Evolutionary conservation across 2,329 filamentous ascomycete species (phyloP).

Genomic region (Dothistroma pini): DNA sequence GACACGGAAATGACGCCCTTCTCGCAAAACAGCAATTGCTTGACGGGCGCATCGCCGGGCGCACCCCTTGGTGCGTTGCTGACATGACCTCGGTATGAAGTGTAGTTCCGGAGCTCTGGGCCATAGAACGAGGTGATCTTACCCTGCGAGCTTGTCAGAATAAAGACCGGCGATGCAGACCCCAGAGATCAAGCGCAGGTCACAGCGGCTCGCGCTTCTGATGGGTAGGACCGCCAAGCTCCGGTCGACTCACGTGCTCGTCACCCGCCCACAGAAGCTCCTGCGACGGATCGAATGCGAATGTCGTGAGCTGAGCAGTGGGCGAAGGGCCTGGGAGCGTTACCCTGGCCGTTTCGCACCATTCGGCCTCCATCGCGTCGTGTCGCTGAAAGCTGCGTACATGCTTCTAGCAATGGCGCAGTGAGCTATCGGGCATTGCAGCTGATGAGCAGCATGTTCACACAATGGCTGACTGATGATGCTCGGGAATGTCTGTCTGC

Average conservation of each 20-base stretch:
- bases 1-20: constrained; percentile 86
- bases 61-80: constrained; percentile 35
- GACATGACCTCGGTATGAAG: constrained; percentile 78
- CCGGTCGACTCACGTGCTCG: constrained; percentile 64
- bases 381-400: not conserved
- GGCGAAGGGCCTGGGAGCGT: constrained; percentile 72
- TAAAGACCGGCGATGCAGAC: not conserved
- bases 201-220: not conserved
- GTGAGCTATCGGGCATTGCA: not conserved
- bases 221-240: not conserved
- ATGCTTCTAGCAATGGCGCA: not conserved
- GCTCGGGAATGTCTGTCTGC: too few species aligned
- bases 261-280: constrained; percentile 93
- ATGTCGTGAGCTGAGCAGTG: constrained; percentile 68
- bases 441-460: not conserved
- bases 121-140: constrained; percentile 86
- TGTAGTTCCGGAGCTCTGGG: constrained; percentile 80
- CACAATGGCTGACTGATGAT: not conserved
- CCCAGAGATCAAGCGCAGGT: constrained; percentile 6
- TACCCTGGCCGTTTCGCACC: constrained; percentile 70
- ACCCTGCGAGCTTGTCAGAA: constrained; percentile 54
- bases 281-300: constrained; percentile 84
- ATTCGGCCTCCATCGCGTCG: constrained; percentile 49
- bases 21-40: constrained; percentile 87
- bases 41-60: constrained; percentile 66